These are phyloP conservation scores for Kurtzmaniella cleridarum DNA, from an alignment of 805 yeast species.

Conservation along the genomic window DNA sequence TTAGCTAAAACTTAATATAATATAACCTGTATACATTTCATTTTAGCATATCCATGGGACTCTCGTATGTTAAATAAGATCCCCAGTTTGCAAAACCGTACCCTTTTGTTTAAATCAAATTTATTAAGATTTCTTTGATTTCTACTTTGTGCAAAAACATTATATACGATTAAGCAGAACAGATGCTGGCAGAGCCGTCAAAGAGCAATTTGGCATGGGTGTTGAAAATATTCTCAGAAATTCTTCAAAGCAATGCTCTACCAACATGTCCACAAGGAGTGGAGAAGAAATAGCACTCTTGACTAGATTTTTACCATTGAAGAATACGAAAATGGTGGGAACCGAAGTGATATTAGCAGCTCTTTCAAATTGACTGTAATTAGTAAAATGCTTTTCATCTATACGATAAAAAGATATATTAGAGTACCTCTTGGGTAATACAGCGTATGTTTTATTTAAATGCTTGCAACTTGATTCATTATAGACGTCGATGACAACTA, in stretches of 20 bases:
- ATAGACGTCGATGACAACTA: constrained; percentile 2
- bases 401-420: constrained; percentile 1
- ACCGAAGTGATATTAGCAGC: constrained; percentile 1
- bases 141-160: no score
- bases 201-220: background rate
- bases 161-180: no score
- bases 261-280: constrained; percentile 1
- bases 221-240: background rate
- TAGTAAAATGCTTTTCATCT: background rate
- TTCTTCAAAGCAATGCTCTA: constrained; percentile 3
- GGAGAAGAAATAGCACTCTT: constrained; percentile 1
- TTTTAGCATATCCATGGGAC: no score
- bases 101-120: no score
- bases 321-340: constrained; percentile 2
- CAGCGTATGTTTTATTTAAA: background rate
- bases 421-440: background rate
- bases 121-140: no score
- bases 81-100: no score
- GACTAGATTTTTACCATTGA: constrained; percentile 1
- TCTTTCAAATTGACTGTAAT: background rate
- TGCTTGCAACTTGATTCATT: constrained; percentile 1
- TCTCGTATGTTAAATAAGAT: no score
- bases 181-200: no score
- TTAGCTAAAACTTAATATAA: no score
- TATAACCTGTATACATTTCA: no score